Percentiles rank a stretch among this genome's conserved stretches.
These are phyloP conservation scores for Sporothrix humicola DNA, from an alignment of 2,329 filamentous ascomycete genomes.

Conservation along the genomic window DNA sequence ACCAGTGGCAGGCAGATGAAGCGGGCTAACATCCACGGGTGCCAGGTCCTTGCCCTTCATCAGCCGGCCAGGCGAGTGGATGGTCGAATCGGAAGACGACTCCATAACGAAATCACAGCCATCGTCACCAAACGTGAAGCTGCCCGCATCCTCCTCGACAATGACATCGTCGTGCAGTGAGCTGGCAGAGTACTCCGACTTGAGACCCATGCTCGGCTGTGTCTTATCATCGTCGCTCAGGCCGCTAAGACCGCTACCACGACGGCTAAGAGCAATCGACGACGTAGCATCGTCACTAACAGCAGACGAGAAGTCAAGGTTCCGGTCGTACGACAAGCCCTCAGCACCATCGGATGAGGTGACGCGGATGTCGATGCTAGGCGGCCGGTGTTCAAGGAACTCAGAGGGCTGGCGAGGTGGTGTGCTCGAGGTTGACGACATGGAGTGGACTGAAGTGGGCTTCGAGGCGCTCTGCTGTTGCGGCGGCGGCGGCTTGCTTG, in stretches of 20 bases:
- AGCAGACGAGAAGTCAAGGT: constrained; percentile 26
- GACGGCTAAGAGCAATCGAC: constrained; percentile 48
- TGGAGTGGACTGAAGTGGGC: constrained; percentile 27
- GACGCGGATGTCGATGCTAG: constrained; percentile 40
- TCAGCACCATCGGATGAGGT: constrained; percentile 33
- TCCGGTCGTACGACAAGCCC: constrained; percentile 20
- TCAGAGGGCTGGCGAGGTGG: neutral
- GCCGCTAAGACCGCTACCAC: constrained; percentile 55
- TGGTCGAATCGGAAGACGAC: constrained; percentile 50
- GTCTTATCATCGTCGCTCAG: constrained; percentile 51
- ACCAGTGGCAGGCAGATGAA: constrained; percentile 51
- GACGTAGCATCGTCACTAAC: constrained; percentile 37
- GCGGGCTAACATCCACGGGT: constrained; percentile 57
- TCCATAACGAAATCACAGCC: constrained; percentile 38
- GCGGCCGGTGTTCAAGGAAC: constrained; percentile 21
- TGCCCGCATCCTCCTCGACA: constrained; percentile 52
- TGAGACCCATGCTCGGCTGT: constrained; percentile 49
- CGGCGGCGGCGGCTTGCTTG: neutral
- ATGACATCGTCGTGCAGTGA: constrained; percentile 61
- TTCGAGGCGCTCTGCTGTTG: constrained; percentile 19
- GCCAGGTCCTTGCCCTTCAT: constrained; percentile 53
- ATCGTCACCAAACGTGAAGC: constrained; percentile 43
- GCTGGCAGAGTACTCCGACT: constrained; percentile 56
- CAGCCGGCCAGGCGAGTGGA: constrained; percentile 54
- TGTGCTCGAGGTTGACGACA: constrained; percentile 28